Percentiles rank a stretch among this genome's conserved stretches.
Evolutionary conservation across 2,329 filamentous ascomycete species (phyloP).

Genomic region (Verticillium klebahnii): DNA sequence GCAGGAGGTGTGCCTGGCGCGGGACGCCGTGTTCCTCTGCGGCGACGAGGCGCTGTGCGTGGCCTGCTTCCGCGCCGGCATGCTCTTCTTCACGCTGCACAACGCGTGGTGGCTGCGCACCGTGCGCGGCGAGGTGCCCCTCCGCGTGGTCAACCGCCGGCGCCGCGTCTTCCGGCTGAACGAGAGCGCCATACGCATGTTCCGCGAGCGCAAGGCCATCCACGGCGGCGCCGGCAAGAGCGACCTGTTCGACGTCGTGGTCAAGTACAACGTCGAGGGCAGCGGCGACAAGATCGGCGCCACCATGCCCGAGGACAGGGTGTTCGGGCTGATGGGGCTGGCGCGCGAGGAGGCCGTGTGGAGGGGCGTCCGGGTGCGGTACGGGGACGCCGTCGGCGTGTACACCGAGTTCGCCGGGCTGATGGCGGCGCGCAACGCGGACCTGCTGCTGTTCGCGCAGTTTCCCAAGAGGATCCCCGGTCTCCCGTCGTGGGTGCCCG

Average conservation of each 20-base stretch:
- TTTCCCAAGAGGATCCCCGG: constrained; percentile 14
- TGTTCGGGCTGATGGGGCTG: constrained; percentile 26
- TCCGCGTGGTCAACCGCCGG: constrained; percentile 12
- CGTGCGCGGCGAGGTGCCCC: constrained; percentile 4
- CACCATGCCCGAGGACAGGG: constrained; percentile 21
- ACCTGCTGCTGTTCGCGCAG: constrained; percentile 24
- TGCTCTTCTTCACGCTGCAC: constrained; percentile 24
- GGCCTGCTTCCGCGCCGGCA: constrained; percentile 10
- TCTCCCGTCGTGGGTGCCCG: constrained; percentile 28
- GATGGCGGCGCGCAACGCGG: constrained; percentile 17
- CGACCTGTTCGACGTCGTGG: constrained; percentile 14
- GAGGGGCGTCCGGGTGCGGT: constrained; percentile 7
- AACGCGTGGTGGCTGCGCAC: constrained; percentile 21
- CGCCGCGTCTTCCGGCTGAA: constrained; percentile 16
- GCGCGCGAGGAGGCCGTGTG: constrained; percentile 15
- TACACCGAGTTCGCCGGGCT: constrained; percentile 17
- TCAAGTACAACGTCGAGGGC: constrained; percentile 24
- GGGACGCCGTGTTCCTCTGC: constrained; percentile 9
- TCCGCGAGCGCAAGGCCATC: constrained; percentile 24
- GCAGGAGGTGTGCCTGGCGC: constrained; percentile 22
- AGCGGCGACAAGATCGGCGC: constrained; percentile 18
- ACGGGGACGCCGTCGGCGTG: constrained; percentile 5
- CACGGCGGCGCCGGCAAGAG: constrained; percentile 12
- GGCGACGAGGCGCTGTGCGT: constrained; percentile 10
- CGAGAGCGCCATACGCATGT: constrained; percentile 17